phyloP scores from a whole-genome alignment of 805 yeast species.

The Ogataea chonburiensis region DNA sequence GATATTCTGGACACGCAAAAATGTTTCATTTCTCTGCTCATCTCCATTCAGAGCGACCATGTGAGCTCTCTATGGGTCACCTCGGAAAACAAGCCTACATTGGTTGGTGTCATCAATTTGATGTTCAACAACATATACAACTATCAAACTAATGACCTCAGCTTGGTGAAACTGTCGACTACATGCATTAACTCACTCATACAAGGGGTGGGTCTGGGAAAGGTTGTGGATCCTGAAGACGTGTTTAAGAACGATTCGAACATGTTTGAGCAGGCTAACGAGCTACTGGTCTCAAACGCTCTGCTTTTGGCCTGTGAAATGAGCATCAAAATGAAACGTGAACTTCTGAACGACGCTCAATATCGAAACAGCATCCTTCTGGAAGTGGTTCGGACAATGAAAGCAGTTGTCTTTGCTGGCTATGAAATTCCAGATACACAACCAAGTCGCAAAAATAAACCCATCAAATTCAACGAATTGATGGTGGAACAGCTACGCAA shows the following conservation, averaged over 20 bases:
- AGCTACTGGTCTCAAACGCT: constrained; percentile 63
- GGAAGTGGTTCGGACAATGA: constrained; percentile 71
- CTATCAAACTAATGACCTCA: constrained; percentile 53
- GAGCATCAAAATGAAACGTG: constrained; percentile 67
- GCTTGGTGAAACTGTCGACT: constrained; percentile 66
- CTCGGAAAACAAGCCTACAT: constrained; percentile 52
- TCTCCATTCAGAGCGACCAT: constrained; percentile 72
- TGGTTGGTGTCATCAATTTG: constrained; percentile 61
- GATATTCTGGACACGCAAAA: constrained; percentile 67
- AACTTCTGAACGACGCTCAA: constrained; percentile 77
- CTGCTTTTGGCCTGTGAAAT: constrained; percentile 72
- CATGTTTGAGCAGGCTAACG: constrained; percentile 63
- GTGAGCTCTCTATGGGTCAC: constrained; percentile 75
- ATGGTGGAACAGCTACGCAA: constrained; percentile 32
- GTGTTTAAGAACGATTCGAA: constrained; percentile 45
- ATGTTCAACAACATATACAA: constrained; percentile 64
- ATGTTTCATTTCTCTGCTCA: constrained; percentile 65
- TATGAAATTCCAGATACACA: constrained; percentile 31
- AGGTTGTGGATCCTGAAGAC: constrained; percentile 61
- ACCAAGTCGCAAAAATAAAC: constrained; percentile 24
- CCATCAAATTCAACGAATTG: constrained; percentile 28
- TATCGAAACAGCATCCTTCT: constrained; percentile 62
- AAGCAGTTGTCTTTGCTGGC: constrained; percentile 48
- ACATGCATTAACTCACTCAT: constrained; percentile 65
- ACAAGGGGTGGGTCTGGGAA: constrained; percentile 65